Evolutionary conservation across 495 filamentous ascomycete genomes (phyloP), one percentile per base, ranked within the genome.

Genomic region (Penicillium bialowiezense): DNA sequence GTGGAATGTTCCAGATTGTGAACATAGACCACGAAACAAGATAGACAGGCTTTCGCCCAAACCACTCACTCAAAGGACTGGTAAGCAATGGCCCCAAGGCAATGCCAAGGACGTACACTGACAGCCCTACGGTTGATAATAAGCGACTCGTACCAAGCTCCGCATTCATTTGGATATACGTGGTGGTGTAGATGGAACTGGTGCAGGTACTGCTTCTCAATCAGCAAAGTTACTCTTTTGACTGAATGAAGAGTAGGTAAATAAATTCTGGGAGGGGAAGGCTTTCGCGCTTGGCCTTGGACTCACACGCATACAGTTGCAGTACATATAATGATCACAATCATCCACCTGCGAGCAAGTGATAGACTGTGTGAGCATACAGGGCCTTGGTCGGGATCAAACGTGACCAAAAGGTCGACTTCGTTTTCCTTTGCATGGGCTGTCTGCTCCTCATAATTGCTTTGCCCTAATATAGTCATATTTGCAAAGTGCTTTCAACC

Each of bases 131-230:
- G 2, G 86, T 87, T 8, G 85, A 42, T 3, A 26, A 8, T 8
- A 26, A 8, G 23, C 23, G 23, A 8, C 23, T 26, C 4, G 23
- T 26, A 8, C 74, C 54, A 48, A 91, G 88, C 38, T 91, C 85
- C 19, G 65, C 58, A 35, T 77, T 82, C 59, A 92, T 78, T 63
- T 92, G 88, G 13, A 17, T 55, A 65, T 93, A 95, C 0, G 84
- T 90, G 4, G 78, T 79, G 2, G 88, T 89, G 59, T 96, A 95
- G 38, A 91, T 79, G 1, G 89, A 89, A 18, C 84, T 89, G 2
- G 88, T 75, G 64, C 86, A 89, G 2, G 90, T 95, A 24, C 86
- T 89, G 38, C 6, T 9, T 26, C n/a, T 3, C 4, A 17, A 48
- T 37, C 9, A 35, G 28, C 48, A 34, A 50, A 49, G 21, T 15